Evolutionary conservation across 2,329 filamentous ascomycete genomes (phyloP).

Genomic region (Acrocalymma vagum): DNA sequence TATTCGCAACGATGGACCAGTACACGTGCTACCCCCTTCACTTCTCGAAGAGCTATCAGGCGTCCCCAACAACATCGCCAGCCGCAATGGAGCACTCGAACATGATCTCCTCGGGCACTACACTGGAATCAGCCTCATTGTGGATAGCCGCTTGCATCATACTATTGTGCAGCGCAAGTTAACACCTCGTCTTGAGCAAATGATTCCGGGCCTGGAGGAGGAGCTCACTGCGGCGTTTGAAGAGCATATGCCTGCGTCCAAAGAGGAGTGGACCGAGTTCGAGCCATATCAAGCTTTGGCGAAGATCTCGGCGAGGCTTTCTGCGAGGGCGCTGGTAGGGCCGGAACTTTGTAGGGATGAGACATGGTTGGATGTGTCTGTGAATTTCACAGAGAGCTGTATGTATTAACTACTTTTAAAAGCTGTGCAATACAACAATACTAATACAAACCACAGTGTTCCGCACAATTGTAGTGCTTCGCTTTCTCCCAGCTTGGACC

Average conservation of each 20-base stretch:
- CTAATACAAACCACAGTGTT: conserved; percentile 10
- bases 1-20: conserved; percentile 9
- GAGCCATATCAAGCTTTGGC: conserved; percentile 5
- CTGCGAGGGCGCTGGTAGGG: conserved; percentile 10
- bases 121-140: conserved; percentile 12
- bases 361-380: conserved; percentile 8
- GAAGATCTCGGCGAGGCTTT: background rate
- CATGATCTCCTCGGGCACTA: conserved; percentile 10
- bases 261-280: conserved; percentile 11
- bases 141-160: conserved; percentile 10
- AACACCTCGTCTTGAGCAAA: conserved; percentile 3
- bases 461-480: conserved; percentile 12
- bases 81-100: conserved; percentile 4
- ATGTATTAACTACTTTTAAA: conserved; percentile 2
- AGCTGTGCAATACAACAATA: background rate
- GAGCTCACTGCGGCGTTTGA: conserved; percentile 6
- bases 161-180: conserved; percentile 10
- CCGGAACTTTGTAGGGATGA: conserved; percentile 4
- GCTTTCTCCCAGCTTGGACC: conserved; percentile 10
- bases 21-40: conserved; percentile 7
- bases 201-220: conserved; percentile 5
- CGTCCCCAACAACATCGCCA: conserved; percentile 6
- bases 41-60: conserved; percentile 8
- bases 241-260: background rate
- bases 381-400: conserved; percentile 12